Evolutionary conservation across 768 basidiomycete species (phyloP).

Genomic region (Mycena kentingensis): DNA sequence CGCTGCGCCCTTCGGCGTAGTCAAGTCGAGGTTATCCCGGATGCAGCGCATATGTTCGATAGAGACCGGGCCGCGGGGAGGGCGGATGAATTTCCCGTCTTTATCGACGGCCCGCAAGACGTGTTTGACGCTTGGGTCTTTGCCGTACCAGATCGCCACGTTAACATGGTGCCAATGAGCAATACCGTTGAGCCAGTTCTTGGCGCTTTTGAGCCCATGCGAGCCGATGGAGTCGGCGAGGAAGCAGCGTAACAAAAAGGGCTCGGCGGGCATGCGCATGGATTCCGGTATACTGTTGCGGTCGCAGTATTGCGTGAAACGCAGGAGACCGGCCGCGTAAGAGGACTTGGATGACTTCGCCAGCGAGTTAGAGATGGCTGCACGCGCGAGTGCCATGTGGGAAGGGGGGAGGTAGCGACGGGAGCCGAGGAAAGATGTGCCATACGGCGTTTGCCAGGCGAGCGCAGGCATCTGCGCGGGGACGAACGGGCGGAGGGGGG

Average conservation of each 20-base stretch:
- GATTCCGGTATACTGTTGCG: conserved; percentile 23
- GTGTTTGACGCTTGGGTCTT: background rate
- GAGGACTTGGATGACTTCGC: conserved; percentile 10
- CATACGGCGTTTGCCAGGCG: background rate
- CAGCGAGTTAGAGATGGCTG: background rate
- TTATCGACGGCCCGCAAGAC: background rate
- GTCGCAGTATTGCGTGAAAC: conserved; percentile 37
- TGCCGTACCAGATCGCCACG: background rate
- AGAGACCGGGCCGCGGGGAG: background rate
- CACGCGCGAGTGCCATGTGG: background rate
- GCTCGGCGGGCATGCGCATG: conserved; percentile 30
- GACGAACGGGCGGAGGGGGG: background rate
- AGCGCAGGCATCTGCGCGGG: background rate
- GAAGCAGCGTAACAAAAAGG: background rate
- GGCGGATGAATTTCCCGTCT: too few species aligned
- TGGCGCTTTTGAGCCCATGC: background rate
- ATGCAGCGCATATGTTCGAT: conserved; percentile 32
- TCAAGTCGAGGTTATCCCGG: conserved; percentile 9
- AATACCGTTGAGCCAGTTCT: background rate
- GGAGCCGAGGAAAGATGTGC: background rate
- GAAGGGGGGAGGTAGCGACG: background rate
- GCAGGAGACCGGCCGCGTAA: conserved; percentile 35
- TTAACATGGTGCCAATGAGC: background rate
- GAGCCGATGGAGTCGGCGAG: background rate
- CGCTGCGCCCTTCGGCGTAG: conserved; percentile 25